These are phyloP conservation scores for Acacia acuminata DNA, from an alignment of 306 rosid genomes.

Conservation along the genomic window DNA sequence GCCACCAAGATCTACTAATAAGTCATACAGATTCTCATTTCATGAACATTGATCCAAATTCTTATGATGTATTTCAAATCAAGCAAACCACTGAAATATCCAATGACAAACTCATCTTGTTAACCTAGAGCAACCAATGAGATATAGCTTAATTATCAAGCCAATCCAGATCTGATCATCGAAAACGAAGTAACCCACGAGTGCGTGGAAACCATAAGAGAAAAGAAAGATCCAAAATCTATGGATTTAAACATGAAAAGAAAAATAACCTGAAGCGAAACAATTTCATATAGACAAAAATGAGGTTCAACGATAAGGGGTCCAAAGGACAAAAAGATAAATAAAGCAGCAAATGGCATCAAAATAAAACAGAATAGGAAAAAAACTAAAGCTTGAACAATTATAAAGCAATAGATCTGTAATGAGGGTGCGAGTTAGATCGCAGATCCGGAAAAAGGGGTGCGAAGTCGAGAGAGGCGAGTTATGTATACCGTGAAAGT, in stretches of 20 bases:
- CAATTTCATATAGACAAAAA: too few species aligned
- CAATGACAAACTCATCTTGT: not conserved
- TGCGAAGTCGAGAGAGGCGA: too few species aligned
- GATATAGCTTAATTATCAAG: slow-evolving; percentile 20
- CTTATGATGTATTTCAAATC: not conserved
- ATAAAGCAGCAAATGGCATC: not conserved
- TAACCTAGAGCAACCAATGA: not conserved
- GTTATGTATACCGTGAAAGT: not conserved
- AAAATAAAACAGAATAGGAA: not conserved
- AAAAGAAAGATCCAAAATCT: slow-evolving; percentile 11
- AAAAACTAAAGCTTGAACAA: not conserved
- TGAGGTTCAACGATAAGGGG: not conserved
- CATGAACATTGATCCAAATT: not conserved
- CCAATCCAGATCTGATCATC: not conserved
- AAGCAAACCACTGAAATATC: not conserved
- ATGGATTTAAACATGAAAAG: not conserved
- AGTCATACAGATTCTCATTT: not conserved
- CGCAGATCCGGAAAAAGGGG: slow-evolving; percentile 14
- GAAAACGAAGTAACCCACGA: not conserved
- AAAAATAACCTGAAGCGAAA: not conserved
- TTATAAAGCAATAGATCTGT: not conserved
- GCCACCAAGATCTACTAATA: not conserved
- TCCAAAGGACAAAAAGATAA: not conserved
- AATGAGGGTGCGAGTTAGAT: not conserved
- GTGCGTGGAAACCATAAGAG: not conserved